Percentiles rank a stretch among this genome's conserved stretches.
phyloP scores from a whole-genome alignment of 2,329 filamentous ascomycete species.

The Zopfia rhizophila region DNA sequence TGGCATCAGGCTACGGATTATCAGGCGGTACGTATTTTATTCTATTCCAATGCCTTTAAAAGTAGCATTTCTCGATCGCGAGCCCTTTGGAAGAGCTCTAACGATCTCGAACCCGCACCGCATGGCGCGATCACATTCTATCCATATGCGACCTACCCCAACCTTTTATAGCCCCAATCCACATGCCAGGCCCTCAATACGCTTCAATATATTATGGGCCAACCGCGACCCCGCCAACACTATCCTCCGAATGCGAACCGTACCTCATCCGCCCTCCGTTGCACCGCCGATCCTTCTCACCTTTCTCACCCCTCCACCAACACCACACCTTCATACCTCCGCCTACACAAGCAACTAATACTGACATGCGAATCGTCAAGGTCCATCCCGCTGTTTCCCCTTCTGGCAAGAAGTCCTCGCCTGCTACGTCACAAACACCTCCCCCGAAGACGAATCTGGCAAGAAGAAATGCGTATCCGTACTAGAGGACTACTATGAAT shows the following conservation, averaged over 20 bases:
- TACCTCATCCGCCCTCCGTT: background rate
- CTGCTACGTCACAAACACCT: slow-evolving; percentile 96
- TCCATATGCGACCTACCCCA: too few relatives aligned
- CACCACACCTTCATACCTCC: slow-evolving; percentile 20
- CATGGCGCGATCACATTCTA: too few relatives aligned
- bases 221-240: background rate
- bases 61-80: too few relatives aligned
- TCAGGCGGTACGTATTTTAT: slow-evolving; percentile 72
- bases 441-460: slow-evolving; percentile 78
- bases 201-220: background rate
- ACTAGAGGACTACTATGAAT: slow-evolving; percentile 98
- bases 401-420: slow-evolving; percentile 99
- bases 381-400: slow-evolving; percentile 88
- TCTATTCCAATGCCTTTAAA: background rate
- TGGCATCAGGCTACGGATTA: slow-evolving; percentile 87
- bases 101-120: too few relatives aligned
- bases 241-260: background rate
- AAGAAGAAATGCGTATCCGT: slow-evolving; percentile 87
- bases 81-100: too few relatives aligned
- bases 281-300: slow-evolving; percentile 1
- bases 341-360: slow-evolving; percentile 5
- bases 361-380: slow-evolving; percentile 49
- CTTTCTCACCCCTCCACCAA: background rate
- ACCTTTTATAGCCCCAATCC: too few relatives aligned
- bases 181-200: background rate